Percentiles rank a stretch among this genome's conserved stretches.
phyloP scores from a whole-genome alignment of 2,329 filamentous ascomycete genomes.

The Exophiala calicioides region DNA sequence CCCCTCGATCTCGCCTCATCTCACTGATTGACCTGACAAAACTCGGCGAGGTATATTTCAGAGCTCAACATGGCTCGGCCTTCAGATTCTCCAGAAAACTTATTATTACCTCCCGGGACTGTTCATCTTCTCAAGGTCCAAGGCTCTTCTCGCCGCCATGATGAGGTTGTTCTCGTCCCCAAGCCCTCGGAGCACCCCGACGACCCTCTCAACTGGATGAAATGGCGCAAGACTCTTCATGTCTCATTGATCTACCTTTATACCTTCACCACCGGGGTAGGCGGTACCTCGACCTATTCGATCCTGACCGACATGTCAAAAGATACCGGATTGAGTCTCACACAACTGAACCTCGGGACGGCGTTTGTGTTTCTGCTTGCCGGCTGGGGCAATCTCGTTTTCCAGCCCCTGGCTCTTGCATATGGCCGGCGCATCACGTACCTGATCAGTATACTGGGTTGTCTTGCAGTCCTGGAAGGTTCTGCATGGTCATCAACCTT shows the following conservation, averaged over 20 bases:
- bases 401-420: slow-evolving; percentile 50
- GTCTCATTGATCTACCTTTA: slow-evolving; percentile 47
- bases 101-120: no score
- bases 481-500: slow-evolving; percentile 45
- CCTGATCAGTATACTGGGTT: slow-evolving; percentile 30
- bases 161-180: slow-evolving; percentile 47
- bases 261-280: slow-evolving; percentile 41
- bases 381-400: slow-evolving; percentile 48
- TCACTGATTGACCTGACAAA: no score
- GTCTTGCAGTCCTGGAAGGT: slow-evolving; percentile 45
- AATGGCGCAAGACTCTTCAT: slow-evolving; percentile 44
- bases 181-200: slow-evolving; percentile 49
- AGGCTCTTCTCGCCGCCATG: no score
- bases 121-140: no score
- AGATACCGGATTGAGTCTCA: slow-evolving; percentile 39
- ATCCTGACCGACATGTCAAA: slow-evolving; percentile 41
- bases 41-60: no score
- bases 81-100: no score
- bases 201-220: slow-evolving; percentile 51
- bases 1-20: no score
- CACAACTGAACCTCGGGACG: slow-evolving; percentile 42
- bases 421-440: slow-evolving; percentile 38
- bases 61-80: no score
- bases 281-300: slow-evolving; percentile 42
- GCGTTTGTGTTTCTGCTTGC: slow-evolving; percentile 42